Evolutionary conservation across 768 basidiomycete genomes (phyloP), one percentile per base, ranked within the genome.

Genomic region (Tephrocybe rancida): DNA sequence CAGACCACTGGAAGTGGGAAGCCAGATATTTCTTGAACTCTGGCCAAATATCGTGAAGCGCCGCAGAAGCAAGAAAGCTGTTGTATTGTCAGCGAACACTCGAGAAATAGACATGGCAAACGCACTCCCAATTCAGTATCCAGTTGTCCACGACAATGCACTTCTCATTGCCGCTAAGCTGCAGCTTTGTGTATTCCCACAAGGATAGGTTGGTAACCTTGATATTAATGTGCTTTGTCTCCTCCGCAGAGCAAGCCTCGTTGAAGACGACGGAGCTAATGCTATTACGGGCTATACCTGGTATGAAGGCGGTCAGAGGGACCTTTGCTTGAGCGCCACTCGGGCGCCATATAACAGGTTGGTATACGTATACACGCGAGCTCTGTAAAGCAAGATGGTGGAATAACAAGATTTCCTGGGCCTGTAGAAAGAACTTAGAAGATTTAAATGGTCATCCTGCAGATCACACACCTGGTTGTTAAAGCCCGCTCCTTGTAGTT

Each of bases 401-500:
- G 52, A 70, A 78, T 24, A 78, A 21, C n/a, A 41, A 13, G 37
- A 78, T 73, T 59, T 80, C 79, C 60, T 77, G 76, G 25, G 72
- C 74, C 77, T 80, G 13, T 10, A 18, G 16, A 22, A 37, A 4
- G 45, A 25, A 25, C 25, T 55, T 48, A 32, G 39, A 46, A 29
- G 39, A 37, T 8, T 21, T 46, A 18, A 22, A 21, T 9, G 22
- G 48, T 29, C 41, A 44, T 32, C 22, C 26, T 29, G 47, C 3
- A 53, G 5, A 6, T 7, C 16, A 56, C 64, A 19, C 41, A 73
- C 78, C 64, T 80, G 77, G 51, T 78, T 80, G 47, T 78, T 79
- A 55, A 80, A 80, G 1, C 78, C 79, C 22, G 76, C 77, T 5
- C 78, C 79, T 44, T 74, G 74, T 16, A 78, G 66, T 55, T 79